phyloP scores from a whole-genome alignment of 1,284 basidiomycete species.

The Anthracocystis walkeri region DNA sequence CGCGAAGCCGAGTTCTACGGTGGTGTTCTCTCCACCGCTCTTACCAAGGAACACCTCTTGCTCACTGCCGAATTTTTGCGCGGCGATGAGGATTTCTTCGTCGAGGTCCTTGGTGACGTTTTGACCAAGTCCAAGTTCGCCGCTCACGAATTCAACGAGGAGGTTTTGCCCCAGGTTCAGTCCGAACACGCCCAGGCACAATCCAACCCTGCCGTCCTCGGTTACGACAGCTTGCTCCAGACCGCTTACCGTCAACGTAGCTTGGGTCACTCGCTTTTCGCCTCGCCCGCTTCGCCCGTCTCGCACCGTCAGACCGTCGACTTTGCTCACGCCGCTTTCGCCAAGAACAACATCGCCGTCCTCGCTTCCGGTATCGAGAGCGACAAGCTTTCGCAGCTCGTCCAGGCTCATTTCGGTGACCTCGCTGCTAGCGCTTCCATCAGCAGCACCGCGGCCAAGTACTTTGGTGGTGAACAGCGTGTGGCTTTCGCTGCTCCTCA shows the following conservation, averaged over 20 bases:
- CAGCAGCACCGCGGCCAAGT: conserved; percentile 53
- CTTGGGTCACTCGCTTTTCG: conserved; percentile 66
- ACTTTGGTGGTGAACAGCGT: conserved; percentile 68
- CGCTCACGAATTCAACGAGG: conserved; percentile 67
- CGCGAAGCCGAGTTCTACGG: conserved; percentile 95
- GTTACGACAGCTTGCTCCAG: conserved; percentile 63
- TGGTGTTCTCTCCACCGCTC: conserved; percentile 86
- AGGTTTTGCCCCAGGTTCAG: conserved; percentile 63
- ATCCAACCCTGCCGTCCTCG: conserved; percentile 56
- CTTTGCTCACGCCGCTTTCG: conserved; percentile 58
- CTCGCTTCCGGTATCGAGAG: conserved; percentile 64
- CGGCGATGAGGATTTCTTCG: conserved; percentile 79
- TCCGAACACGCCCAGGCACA: conserved; percentile 60
- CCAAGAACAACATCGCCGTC: conserved; percentile 67
- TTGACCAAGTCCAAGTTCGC: conserved; percentile 60
- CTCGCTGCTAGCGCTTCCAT: conserved; percentile 47
- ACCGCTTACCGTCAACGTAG: conserved; percentile 67
- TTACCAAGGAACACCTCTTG: conserved; percentile 90
- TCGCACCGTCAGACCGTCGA: conserved; percentile 50
- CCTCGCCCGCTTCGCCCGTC: conserved; percentile 63
- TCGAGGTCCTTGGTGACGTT: conserved; percentile 66
- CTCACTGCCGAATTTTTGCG: conserved; percentile 93
- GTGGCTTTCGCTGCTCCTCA: conserved; percentile 61
- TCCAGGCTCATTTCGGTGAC: conserved; percentile 54
- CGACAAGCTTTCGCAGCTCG: conserved; percentile 56